phyloP scores from a whole-genome alignment of 2,329 filamentous ascomycete species.

The Colletotrichum chrysophilum region DNA sequence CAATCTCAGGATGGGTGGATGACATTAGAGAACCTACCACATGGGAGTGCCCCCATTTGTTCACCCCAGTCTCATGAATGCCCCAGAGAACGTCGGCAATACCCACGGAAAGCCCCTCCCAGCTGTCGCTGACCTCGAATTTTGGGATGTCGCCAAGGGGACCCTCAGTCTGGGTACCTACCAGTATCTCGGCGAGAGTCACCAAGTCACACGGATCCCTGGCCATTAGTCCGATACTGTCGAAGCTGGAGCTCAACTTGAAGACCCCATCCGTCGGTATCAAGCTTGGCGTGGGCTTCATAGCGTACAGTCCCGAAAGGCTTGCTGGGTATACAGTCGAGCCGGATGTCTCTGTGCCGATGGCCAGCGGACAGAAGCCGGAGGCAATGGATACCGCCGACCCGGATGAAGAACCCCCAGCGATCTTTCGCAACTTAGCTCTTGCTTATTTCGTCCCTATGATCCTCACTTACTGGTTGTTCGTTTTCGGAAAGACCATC shows the following conservation, averaged over 20 bases:
- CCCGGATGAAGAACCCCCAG: conserved; percentile 36
- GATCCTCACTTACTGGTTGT: background rate
- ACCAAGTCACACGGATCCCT: conserved; percentile 24
- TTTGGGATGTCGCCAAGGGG: background rate
- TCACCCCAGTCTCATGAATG: background rate
- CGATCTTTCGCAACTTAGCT: conserved; percentile 22
- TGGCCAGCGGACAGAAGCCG: conserved; percentile 41
- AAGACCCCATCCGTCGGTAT: conserved; percentile 19
- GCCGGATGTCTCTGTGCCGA: conserved; percentile 42
- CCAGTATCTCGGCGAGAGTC: conserved; percentile 14
- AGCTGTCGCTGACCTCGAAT: background rate
- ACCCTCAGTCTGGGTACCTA: background rate
- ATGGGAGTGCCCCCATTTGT: conserved; percentile 23
- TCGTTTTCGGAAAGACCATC: conserved; percentile 8
- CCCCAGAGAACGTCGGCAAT: conserved; percentile 25
- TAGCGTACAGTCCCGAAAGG: conserved; percentile 39
- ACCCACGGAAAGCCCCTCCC: conserved; percentile 19
- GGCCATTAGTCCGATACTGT: conserved; percentile 28
- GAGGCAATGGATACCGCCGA: conserved; percentile 42
- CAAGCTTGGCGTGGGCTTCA: conserved; percentile 31
- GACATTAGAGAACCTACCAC: conserved; percentile 18
- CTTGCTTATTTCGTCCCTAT: background rate
- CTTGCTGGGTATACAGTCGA: conserved; percentile 43
- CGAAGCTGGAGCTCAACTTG: conserved; percentile 22
- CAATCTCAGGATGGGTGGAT: background rate